phyloP scores from a whole-genome alignment of 2,329 filamentous ascomycete genomes.

The Colletotrichum navitas region DNA sequence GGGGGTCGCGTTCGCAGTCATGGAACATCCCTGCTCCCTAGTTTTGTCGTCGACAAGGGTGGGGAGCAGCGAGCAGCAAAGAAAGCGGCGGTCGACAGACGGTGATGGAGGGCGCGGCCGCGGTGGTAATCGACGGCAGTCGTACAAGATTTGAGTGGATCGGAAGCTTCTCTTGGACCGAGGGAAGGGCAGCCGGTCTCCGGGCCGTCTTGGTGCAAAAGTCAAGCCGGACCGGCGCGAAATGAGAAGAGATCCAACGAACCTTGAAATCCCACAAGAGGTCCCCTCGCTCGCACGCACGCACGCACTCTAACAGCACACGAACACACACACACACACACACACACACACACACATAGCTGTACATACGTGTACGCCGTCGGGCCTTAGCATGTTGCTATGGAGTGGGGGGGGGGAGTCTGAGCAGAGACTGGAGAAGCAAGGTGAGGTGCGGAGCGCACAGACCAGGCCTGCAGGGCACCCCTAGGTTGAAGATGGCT shows the following conservation, averaged over 20 bases:
- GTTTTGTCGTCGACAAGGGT: constrained; percentile 35
- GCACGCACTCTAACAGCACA: too few species aligned
- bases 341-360: too few species aligned
- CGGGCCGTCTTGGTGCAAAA: neutral
- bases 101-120: constrained; percentile 13
- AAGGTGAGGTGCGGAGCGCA: constrained; percentile 20
- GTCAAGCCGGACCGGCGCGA: neutral
- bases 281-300: neutral
- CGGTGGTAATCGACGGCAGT: constrained; percentile 23
- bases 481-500: constrained; percentile 24
- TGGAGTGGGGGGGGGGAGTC: neutral
- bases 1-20: constrained; percentile 30
- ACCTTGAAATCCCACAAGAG: constrained; percentile 26
- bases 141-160: neutral
- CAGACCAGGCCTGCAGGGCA: constrained; percentile 39
- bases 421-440: constrained; percentile 5
- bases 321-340: too few species aligned
- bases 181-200: neutral
- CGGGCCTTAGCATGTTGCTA: constrained; percentile 3
- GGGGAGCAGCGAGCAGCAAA: constrained; percentile 16
- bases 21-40: constrained; percentile 29
- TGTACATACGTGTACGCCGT: too few species aligned
- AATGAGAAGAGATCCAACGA: constrained; percentile 33
- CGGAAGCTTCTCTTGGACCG: neutral
- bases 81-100: constrained; percentile 13